Percentiles rank a stretch among this genome's conserved stretches.
These are phyloP conservation scores for Corchorus olitorius DNA, from an alignment of 345 rosid species.

Conservation along the genomic window DNA sequence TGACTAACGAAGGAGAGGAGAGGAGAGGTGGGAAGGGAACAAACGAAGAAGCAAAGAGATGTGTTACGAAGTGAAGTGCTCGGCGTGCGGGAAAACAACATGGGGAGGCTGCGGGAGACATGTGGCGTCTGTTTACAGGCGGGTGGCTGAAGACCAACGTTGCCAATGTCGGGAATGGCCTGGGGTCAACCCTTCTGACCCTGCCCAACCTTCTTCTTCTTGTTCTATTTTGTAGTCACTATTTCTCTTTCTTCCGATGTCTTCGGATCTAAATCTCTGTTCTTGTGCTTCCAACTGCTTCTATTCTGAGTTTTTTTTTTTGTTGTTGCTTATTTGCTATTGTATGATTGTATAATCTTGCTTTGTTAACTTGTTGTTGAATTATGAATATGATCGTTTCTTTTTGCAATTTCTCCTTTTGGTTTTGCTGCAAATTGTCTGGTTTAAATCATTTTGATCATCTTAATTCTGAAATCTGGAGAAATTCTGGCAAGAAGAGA, in stretches of 20 bases:
- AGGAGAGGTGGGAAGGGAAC: not conserved
- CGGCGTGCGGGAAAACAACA: slow-evolving; percentile 42
- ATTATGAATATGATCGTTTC: not conserved
- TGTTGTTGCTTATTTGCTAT: no score
- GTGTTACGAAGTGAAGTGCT: slow-evolving; percentile 46
- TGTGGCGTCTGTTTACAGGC: slow-evolving; percentile 33
- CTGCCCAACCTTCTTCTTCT: slow-evolving; percentile 11
- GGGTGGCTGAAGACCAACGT: slow-evolving; percentile 36
- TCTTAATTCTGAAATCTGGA: not conserved
- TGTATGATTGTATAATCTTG: not conserved
- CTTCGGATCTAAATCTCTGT: not conserved
- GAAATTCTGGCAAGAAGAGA: not conserved
- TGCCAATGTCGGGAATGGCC: slow-evolving; percentile 46
- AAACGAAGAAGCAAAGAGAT: slow-evolving; percentile 15
- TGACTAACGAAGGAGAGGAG: not conserved
- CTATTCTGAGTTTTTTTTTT: not conserved
- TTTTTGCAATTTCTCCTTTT: not conserved
- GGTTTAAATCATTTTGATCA: not conserved
- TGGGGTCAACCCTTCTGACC: slow-evolving; percentile 32
- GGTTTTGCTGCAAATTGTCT: not conserved
- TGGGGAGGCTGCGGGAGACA: slow-evolving; percentile 54
- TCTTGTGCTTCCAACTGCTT: not conserved
- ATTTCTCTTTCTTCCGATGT: not conserved
- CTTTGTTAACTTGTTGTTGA: not conserved
- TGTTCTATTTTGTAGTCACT: slow-evolving; percentile 26